Percentiles rank a stretch among this genome's conserved stretches.
These are phyloP conservation scores for Primulina huaijiensis DNA, from an alignment of 257 asterid genomes.

Conservation along the genomic window DNA sequence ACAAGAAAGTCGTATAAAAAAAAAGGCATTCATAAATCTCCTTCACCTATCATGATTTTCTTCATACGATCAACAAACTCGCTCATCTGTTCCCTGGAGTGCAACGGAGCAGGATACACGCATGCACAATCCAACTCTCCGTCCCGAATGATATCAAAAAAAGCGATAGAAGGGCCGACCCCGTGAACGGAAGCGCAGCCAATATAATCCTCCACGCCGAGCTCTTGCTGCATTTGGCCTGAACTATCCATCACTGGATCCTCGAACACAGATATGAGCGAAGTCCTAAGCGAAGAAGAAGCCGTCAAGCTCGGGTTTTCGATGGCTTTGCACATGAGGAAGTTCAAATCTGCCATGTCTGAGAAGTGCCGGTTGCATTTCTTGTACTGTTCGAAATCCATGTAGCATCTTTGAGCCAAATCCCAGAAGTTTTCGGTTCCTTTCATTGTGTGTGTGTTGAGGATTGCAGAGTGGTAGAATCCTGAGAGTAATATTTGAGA, in stretches of 20 bases:
- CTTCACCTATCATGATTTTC: constrained; percentile 37
- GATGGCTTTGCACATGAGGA: constrained; percentile 60
- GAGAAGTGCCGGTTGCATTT: constrained; percentile 55
- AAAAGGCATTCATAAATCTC: constrained; percentile 2
- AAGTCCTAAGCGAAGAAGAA: constrained; percentile 49
- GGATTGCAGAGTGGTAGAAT: constrained; percentile 40
- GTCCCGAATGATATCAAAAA: constrained; percentile 60
- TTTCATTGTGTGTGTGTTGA: constrained; percentile 32
- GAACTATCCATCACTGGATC: constrained; percentile 59
- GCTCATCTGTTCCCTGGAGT: constrained; percentile 59
- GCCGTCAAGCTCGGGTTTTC: constrained; percentile 60
- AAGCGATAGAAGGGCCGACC: constrained; percentile 64
- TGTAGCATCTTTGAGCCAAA: constrained; percentile 36
- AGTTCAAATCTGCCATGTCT: constrained; percentile 69
- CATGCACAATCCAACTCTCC: constrained; percentile 60
- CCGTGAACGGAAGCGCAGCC: constrained; percentile 74
- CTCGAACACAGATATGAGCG: constrained; percentile 63
- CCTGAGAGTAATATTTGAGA: constrained; percentile 23
- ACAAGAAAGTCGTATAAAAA: no score
- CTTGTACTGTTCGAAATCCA: constrained; percentile 38
- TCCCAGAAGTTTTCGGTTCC: constrained; percentile 39
- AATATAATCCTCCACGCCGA: constrained; percentile 58
- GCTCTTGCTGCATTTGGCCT: constrained; percentile 21
- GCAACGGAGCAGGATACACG: constrained; percentile 70
- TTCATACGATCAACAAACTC: constrained; percentile 44